A percentile compares a stretch with the other conserved stretches of the same genome.
These are phyloP conservation scores for Paramecium primaurelia DNA, from an alignment of 73 alveolate genomes.

Conservation along the genomic window DNA sequence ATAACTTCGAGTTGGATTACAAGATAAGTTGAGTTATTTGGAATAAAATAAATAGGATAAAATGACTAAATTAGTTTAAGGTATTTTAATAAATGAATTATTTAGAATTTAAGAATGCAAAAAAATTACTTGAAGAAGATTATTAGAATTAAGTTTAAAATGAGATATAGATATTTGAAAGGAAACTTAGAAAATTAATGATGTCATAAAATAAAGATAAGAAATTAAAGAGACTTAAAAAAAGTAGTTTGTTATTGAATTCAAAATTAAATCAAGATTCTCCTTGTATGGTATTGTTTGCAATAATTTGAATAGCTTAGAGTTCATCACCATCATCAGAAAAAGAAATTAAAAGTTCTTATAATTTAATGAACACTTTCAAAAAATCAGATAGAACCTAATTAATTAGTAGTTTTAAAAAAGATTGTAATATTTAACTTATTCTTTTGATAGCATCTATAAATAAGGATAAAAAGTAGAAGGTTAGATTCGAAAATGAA, in stretches of 20 bases:
- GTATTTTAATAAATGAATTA: not conserved
- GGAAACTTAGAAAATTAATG: not conserved
- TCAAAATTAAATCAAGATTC: not conserved
- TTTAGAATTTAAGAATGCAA: not conserved
- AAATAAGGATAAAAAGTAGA: not conserved
- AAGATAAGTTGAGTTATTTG: not conserved
- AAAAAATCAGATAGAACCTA: not conserved
- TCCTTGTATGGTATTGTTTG: slow-evolving; percentile 16
- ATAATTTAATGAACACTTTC: not conserved
- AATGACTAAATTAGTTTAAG: not conserved
- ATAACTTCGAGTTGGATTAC: not conserved
- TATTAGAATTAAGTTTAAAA: not conserved
- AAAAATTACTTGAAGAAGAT: not conserved
- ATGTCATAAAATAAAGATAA: not conserved
- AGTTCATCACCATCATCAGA: slow-evolving; percentile 5
- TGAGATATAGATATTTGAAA: slow-evolving; percentile 8
- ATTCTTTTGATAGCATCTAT: not conserved
- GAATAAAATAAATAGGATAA: not conserved
- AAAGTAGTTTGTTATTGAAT: not conserved
- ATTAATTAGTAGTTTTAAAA: slow-evolving; percentile 35
- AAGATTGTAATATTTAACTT: not conserved
- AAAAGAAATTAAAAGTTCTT: not conserved
- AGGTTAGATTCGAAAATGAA: slow-evolving; percentile 14
- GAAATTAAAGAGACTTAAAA: not conserved
- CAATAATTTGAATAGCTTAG: slow-evolving; percentile 3